phyloP scores from a whole-genome alignment of 192 early-diverging fungal species.

The Cladochytrium replicatum region DNA sequence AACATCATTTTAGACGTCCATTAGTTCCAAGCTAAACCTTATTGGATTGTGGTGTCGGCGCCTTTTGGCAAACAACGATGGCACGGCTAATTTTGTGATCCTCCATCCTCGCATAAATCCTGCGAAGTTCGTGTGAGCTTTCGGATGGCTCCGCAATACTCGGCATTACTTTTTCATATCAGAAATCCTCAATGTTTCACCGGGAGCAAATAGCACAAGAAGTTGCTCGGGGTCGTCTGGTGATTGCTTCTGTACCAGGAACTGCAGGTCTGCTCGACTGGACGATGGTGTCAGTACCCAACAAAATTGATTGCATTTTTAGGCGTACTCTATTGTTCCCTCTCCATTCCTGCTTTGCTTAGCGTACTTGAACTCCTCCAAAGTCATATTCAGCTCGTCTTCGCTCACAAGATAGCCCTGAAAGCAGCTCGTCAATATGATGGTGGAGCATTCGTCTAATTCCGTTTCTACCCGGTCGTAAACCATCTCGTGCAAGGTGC shows the following conservation, averaged over 20 bases:
- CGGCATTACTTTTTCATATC: slow-evolving; percentile 63
- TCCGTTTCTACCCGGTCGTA: slow-evolving; percentile 54
- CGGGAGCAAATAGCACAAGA: slow-evolving; percentile 88
- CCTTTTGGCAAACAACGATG: slow-evolving; percentile 80
- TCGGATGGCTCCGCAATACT: background rate
- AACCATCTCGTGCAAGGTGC: slow-evolving; percentile 85
- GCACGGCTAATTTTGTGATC: slow-evolving; percentile 69
- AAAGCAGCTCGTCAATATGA: background rate
- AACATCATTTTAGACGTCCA: slow-evolving; percentile 18
- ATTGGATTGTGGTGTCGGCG: slow-evolving; percentile 72
- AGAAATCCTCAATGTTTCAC: slow-evolving; percentile 78
- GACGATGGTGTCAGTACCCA: background rate
- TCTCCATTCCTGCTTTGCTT: slow-evolving; percentile 54
- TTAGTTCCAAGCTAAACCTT: slow-evolving; percentile 48
- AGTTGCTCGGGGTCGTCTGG: slow-evolving; percentile 73
- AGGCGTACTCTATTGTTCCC: slow-evolving; percentile 70
- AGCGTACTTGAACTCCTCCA: slow-evolving; percentile 68
- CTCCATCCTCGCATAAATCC: slow-evolving; percentile 67
- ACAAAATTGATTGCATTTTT: background rate
- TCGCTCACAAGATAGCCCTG: slow-evolving; percentile 77
- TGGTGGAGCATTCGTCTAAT: background rate
- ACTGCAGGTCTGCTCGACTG: slow-evolving; percentile 68
- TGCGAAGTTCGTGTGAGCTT: slow-evolving; percentile 1
- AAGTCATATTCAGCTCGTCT: slow-evolving; percentile 67
- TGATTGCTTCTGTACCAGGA: slow-evolving; percentile 68